Percentiles rank a stretch among this genome's conserved stretches.
phyloP scores from a whole-genome alignment of 495 filamentous ascomycete genomes.

The Talaromyces wortmannii region DNA sequence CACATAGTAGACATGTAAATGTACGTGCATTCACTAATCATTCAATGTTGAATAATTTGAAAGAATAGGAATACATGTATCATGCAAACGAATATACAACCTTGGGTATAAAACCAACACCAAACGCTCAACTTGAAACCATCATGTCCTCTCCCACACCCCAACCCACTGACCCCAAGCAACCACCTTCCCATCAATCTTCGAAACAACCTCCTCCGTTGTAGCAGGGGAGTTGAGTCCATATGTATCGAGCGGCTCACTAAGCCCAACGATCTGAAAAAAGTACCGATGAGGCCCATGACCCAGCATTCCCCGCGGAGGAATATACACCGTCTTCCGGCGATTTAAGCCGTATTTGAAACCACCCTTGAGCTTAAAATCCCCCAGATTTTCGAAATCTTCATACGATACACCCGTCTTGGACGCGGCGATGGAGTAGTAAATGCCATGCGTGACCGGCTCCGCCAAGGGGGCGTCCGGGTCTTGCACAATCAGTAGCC shows the following conservation, averaged over 20 bases:
- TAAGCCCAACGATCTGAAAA: conserved; percentile 40
- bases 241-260: conserved; percentile 22
- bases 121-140: neutral
- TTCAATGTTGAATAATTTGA: too few relatives aligned
- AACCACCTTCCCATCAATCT: conserved; percentile 37
- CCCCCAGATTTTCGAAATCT: conserved; percentile 24
- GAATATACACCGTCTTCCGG: conserved; percentile 26
- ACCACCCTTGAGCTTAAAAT: conserved; percentile 27
- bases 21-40: too few relatives aligned
- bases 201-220: conserved; percentile 27
- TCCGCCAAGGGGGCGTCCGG: conserved; percentile 41
- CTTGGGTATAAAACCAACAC: neutral
- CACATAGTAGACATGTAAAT: too few relatives aligned
- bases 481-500: conserved; percentile 42
- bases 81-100: neutral
- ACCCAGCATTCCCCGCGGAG: conserved; percentile 33
- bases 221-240: conserved; percentile 23
- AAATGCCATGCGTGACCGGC: conserved; percentile 40
- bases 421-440: conserved; percentile 31
- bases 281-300: conserved; percentile 46
- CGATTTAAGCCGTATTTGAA: conserved; percentile 40
- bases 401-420: conserved; percentile 24
- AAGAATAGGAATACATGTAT: too few relatives aligned
- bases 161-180: conserved; percentile 49
- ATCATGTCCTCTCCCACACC: conserved; percentile 31